Evolutionary conservation across 441 rosid species (phyloP).

Genomic region (Capsella rubella): DNA sequence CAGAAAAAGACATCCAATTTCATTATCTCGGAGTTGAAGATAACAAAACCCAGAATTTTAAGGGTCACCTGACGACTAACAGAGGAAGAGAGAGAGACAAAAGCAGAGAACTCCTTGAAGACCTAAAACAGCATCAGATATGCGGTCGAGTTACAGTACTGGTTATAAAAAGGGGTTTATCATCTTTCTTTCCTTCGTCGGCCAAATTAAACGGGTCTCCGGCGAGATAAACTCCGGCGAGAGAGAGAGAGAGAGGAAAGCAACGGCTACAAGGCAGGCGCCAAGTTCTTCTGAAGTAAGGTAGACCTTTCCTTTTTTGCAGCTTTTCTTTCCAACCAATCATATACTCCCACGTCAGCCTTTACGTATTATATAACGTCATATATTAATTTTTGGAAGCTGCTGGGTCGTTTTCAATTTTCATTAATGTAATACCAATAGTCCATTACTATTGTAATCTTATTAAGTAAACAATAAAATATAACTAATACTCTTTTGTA

Average conservation of each 20-base stretch:
- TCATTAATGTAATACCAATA: too few relatives aligned
- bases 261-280: constrained; percentile 43
- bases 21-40: constrained; percentile 6
- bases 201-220: constrained; percentile 4
- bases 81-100: constrained; percentile 30
- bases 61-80: constrained; percentile 42
- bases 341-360: constrained; percentile 4
- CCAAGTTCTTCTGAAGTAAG: constrained; percentile 38
- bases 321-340: constrained; percentile 31
- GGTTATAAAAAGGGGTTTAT: neutral
- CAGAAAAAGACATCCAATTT: constrained; percentile 6
- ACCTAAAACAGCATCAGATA: constrained; percentile 31
- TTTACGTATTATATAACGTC: constrained; percentile 1
- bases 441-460: too few relatives aligned
- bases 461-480: too few relatives aligned
- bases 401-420: constrained; percentile 27
- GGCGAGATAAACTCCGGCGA: constrained; percentile 14
- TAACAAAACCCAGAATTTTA: constrained; percentile 7
- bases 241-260: constrained; percentile 36
- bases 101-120: neutral
- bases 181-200: neutral
- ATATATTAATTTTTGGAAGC: neutral
- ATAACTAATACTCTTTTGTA: neutral
- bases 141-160: constrained; percentile 3
- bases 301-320: constrained; percentile 34